Conservation (phyloP, 257 asterid genomes). For the Gynochthodes officinalis region DNA sequence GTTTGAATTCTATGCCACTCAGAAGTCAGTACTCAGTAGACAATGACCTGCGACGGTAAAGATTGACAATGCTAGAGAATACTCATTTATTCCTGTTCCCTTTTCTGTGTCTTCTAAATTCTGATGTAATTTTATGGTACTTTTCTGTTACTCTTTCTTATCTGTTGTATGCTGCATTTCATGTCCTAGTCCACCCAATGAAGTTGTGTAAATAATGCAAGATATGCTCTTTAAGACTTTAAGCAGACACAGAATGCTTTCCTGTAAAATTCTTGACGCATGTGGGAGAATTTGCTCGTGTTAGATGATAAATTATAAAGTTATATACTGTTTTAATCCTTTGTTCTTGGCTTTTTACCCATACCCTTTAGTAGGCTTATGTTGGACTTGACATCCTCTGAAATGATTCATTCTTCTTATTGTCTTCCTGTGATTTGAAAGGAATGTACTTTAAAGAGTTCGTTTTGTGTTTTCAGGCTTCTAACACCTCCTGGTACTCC, state of each 20-base stretch:
- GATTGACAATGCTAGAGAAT: not conserved
- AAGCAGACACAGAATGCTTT: not conserved
- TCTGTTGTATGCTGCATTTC: not conserved
- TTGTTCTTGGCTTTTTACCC: not conserved
- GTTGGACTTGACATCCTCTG: not conserved
- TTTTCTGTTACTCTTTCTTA: not conserved
- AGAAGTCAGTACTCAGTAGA: not conserved
- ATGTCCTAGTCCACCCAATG: not conserved
- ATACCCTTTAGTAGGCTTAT: not conserved
- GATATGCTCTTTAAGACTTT: not conserved
- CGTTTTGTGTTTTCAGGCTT: conserved; percentile 63
- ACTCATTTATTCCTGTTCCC: not conserved
- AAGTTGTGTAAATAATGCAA: not conserved
- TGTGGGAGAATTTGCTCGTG: not conserved
- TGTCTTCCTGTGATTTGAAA: conserved; percentile 13
- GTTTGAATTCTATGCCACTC: too few relatives aligned
- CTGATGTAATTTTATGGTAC: not conserved
- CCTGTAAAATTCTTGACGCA: not conserved
- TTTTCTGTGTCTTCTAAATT: not conserved
- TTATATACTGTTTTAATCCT: not conserved
- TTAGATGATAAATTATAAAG: not conserved
- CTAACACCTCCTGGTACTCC: conserved; percentile 99
- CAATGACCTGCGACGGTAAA: too few relatives aligned
- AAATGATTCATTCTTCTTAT: not conserved
- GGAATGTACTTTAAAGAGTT: conserved; percentile 11